These are phyloP conservation scores for Tripterygium wilfordii DNA, from an alignment of 177 flowering plant species.

Conservation along the genomic window DNA sequence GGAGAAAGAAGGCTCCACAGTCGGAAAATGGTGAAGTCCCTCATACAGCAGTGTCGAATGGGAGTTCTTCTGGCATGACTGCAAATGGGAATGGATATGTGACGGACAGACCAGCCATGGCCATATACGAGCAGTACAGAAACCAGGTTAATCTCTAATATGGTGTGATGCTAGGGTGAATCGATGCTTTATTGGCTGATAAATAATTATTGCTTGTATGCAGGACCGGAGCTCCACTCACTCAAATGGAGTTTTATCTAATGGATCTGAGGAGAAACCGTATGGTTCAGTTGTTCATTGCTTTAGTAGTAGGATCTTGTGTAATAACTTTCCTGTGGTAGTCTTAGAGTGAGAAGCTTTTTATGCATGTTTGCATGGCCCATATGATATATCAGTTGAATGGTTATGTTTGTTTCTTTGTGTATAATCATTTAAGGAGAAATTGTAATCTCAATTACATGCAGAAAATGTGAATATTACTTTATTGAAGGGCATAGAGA, in stretches of 20 bases:
- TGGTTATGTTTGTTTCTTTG: no score
- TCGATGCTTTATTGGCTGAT: neutral
- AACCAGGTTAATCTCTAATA: no score
- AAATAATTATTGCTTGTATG: neutral
- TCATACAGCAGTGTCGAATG: constrained; percentile 31
- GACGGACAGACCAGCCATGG: constrained; percentile 50
- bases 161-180: no score
- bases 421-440: no score
- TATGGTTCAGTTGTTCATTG: constrained; percentile 20
- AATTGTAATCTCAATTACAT: no score
- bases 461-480: no score
- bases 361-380: no score
- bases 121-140: constrained; percentile 73
- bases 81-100: constrained; percentile 46
- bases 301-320: neutral
- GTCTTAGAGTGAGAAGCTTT: no score
- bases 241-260: constrained; percentile 34
- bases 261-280: constrained; percentile 40
- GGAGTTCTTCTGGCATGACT: constrained; percentile 16
- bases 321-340: neutral
- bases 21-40: constrained; percentile 13
- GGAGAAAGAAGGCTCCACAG: constrained; percentile 55
- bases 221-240: constrained; percentile 33
- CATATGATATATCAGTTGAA: no score
- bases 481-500: no score